These are phyloP conservation scores for Aspergillus puulaauensis DNA, from an alignment of 2,329 filamentous ascomycete genomes.

Conservation along the genomic window DNA sequence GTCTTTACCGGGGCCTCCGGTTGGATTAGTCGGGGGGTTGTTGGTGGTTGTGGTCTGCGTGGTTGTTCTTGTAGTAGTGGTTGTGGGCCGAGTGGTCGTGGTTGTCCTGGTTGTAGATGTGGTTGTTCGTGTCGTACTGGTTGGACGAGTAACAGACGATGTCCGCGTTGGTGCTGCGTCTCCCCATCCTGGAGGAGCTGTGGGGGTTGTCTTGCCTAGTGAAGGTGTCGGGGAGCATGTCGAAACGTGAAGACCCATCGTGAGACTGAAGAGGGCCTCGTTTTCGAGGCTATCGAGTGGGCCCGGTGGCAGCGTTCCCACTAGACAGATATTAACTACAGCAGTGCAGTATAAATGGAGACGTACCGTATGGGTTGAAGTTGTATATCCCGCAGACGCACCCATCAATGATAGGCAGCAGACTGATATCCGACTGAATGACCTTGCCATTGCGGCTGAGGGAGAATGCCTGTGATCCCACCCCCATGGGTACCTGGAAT, in stretches of 20 bases:
- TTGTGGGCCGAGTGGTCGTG: not conserved
- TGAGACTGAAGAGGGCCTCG: slow-evolving; percentile 22
- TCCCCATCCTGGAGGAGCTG: slow-evolving; percentile 3
- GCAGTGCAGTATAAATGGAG: not conserved
- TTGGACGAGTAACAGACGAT: not conserved
- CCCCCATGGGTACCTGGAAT: slow-evolving; percentile 48
- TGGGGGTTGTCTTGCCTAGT: slow-evolving; percentile 8
- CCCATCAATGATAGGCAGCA: slow-evolving; percentile 49
- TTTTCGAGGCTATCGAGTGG: slow-evolving; percentile 19
- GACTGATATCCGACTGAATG: slow-evolving; percentile 48
- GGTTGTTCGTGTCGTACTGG: not conserved
- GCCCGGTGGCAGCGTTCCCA: slow-evolving; percentile 23
- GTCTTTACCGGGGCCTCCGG: slow-evolving; percentile 14
- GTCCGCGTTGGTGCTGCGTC: not conserved
- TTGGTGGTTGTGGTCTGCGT: not conserved
- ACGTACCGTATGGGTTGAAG: slow-evolving; percentile 52
- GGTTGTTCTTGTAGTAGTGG: not conserved
- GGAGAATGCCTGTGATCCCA: slow-evolving; percentile 50
- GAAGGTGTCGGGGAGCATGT: slow-evolving; percentile 25
- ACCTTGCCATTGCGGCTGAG: slow-evolving; percentile 43
- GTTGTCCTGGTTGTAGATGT: not conserved
- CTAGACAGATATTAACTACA: slow-evolving; percentile 6
- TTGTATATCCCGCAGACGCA: slow-evolving; percentile 56
- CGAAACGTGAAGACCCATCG: slow-evolving; percentile 19
- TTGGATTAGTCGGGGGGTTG: not conserved